These are phyloP conservation scores for Platanthera guangdongensis DNA, from an alignment of 106 monocot genomes.

Conservation along the genomic window DNA sequence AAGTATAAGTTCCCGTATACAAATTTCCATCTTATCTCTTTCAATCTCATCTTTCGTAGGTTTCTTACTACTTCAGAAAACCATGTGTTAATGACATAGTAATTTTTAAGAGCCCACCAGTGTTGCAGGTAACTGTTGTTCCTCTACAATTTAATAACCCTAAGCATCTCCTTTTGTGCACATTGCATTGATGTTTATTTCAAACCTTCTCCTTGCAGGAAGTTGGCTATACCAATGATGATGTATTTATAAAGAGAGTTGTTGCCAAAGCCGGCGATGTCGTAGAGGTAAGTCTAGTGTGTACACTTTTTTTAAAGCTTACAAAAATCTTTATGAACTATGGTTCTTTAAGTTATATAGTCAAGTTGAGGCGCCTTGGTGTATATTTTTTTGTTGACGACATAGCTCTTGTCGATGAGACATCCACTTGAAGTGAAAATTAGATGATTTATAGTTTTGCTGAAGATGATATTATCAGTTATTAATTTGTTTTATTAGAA, in stretches of 20 bases:
- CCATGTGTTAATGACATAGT: slow-evolving; percentile 96
- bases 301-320: no score
- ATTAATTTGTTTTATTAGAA: no score
- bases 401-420: no score
- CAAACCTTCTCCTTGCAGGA: slow-evolving; percentile 37
- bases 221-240: slow-evolving; percentile 86
- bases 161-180: neutral
- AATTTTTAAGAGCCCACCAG: slow-evolving; percentile 98
- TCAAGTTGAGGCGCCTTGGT: no score
- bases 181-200: neutral
- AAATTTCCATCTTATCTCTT: neutral
- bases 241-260: slow-evolving; percentile 95
- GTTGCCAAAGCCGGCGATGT: slow-evolving; percentile 90
- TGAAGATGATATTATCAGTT: no score
- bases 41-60: slow-evolving; percentile 35
- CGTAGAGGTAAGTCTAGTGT: slow-evolving; percentile 57
- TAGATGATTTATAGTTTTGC: no score
- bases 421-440: no score
- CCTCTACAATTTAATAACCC: neutral
- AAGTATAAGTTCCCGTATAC: neutral
- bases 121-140: slow-evolving; percentile 55
- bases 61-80: slow-evolving; percentile 93
- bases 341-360: neutral
- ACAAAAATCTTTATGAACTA: neutral
- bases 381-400: no score